Conservation (phyloP, 1,284 basidiomycete genomes). For the Takashimella tepidaria region DNA sequence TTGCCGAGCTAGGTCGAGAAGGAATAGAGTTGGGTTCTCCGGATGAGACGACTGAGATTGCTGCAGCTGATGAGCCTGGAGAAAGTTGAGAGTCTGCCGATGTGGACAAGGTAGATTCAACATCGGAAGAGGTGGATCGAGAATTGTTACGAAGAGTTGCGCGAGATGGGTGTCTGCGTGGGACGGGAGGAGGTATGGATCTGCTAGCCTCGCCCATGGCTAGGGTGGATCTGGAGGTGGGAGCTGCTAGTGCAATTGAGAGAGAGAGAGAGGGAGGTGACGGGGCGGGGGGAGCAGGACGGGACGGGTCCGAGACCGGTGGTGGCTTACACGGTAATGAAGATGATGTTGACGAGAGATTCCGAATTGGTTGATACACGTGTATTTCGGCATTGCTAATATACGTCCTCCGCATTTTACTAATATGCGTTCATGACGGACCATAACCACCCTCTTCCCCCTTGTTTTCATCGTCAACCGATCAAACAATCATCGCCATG, state of each 20-base stretch:
- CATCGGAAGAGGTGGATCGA: background rate
- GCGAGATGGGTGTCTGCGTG: slow-evolving; percentile 12
- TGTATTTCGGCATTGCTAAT: too few species aligned
- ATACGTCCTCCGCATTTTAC: too few species aligned
- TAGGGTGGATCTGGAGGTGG: background rate
- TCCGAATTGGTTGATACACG: background rate
- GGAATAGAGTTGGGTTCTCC: background rate
- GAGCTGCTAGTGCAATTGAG: too few species aligned
- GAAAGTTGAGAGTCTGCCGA: background rate
- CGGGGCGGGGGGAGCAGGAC: background rate
- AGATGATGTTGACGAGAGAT: background rate
- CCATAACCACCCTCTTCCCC: too few species aligned
- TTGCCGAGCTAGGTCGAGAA: background rate
- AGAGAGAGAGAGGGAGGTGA: background rate
- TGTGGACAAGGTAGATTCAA: background rate
- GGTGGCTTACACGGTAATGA: background rate
- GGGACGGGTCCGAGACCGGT: background rate
- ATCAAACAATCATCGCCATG: background rate
- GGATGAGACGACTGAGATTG: too few species aligned
- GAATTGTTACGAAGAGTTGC: slow-evolving; percentile 1
- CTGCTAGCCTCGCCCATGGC: background rate
- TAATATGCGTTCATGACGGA: too few species aligned
- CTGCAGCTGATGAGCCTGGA: background rate
- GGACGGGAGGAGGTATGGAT: slow-evolving; percentile 10
- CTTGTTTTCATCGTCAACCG: too few species aligned